Evolutionary conservation across 768 basidiomycete genomes (phyloP).

Genomic region (Kwoniella sp.): DNA sequence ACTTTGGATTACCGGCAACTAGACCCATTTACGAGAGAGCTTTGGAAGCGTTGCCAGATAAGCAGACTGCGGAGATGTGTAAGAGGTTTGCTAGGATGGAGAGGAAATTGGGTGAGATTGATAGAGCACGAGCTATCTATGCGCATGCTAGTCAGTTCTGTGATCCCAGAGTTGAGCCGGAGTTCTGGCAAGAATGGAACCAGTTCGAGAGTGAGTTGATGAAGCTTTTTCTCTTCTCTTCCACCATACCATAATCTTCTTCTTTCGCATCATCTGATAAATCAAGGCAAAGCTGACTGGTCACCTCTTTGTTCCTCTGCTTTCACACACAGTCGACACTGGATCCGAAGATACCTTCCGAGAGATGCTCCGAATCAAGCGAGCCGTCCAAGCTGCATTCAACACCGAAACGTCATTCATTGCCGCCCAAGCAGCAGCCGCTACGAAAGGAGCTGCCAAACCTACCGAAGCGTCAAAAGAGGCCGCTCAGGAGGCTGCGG

Average conservation of each 20-base stretch:
- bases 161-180: conserved; percentile 80
- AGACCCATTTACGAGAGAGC: conserved; percentile 95
- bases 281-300: too few relatives aligned
- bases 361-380: conserved; percentile 75
- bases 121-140: conserved; percentile 92
- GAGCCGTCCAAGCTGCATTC: conserved; percentile 97
- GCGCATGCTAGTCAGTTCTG: conserved; percentile 99
- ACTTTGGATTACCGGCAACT: conserved; percentile 94
- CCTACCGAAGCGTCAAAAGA: conserved; percentile 58
- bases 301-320: too few relatives aligned
- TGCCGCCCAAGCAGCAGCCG: conserved; percentile 82
- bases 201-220: conserved; percentile 71
- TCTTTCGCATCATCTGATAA: too few relatives aligned
- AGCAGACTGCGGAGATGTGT: conserved; percentile 96
- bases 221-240: too few relatives aligned
- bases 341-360: conserved; percentile 97
- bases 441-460: conserved; percentile 63
- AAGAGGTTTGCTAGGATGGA: conserved; percentile 92
- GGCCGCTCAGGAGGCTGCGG: conserved; percentile 58
- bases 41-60: conserved; percentile 86
- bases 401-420: conserved; percentile 85
- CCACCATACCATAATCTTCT: too few relatives aligned
- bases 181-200: conserved; percentile 98
- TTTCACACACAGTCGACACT: conserved; percentile 67
- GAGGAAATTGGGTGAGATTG: conserved; percentile 97